Percentiles rank a stretch among this genome's conserved stretches.
Conservation (phyloP, 2,329 filamentous ascomycete genomes). For the Aureobasidium namibiae region DNA sequence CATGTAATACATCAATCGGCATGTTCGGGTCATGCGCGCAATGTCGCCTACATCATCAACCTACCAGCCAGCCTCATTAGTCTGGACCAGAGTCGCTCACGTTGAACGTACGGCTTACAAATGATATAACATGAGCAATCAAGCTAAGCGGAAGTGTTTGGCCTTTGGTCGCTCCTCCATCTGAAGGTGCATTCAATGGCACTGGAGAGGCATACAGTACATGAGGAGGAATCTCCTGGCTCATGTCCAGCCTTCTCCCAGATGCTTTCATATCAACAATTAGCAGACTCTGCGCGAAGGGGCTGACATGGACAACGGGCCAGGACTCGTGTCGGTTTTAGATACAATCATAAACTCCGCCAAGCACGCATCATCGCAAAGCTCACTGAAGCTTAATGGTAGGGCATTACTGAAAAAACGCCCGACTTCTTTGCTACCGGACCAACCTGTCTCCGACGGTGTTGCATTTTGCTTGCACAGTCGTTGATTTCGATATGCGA, state of each 20-base stretch:
- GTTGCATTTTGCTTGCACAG: not conserved
- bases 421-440: not conserved
- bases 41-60: constrained; percentile 52
- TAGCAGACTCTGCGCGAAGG: not conserved
- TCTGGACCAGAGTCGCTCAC: not conserved
- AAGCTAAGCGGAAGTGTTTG: constrained; percentile 48
- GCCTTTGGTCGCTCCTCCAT: not conserved
- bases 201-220: constrained; percentile 11
- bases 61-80: constrained; percentile 25
- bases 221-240: constrained; percentile 7
- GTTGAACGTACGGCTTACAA: constrained; percentile 33
- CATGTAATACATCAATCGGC: constrained; percentile 57
- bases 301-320: not conserved
- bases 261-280: not conserved
- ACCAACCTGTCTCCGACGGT: not conserved
- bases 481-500: not conserved
- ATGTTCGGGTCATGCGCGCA: constrained; percentile 51
- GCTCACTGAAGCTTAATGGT: not conserved
- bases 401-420: not conserved
- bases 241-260: not conserved
- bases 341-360: constrained; percentile 1
- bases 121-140: constrained; percentile 48
- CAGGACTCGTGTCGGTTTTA: not conserved
- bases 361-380: not conserved
- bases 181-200: not conserved